Evolutionary conservation across 306 rosid genomes (phyloP).

Genomic region (Canavalia gladiata): DNA sequence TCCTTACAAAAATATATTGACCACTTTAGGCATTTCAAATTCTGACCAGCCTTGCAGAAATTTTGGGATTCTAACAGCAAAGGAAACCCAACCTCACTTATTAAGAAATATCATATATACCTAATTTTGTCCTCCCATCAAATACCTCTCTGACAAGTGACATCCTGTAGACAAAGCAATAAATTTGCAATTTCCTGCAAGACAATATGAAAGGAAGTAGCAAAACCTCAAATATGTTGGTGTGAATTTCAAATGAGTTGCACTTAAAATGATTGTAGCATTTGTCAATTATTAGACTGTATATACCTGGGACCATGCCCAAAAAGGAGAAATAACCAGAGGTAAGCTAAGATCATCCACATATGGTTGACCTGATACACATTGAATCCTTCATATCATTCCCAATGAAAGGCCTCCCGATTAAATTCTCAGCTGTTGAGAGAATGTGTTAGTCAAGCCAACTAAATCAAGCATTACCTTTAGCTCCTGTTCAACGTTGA

Average conservation of each 20-base stretch:
- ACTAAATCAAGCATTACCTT: not conserved
- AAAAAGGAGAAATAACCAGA: not conserved
- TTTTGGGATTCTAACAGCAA: not conserved
- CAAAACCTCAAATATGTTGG: not conserved
- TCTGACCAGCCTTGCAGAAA: too few relatives aligned
- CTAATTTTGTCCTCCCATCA: not conserved
- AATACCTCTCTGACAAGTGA: not conserved
- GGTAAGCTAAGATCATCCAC: not conserved
- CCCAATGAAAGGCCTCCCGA: not conserved
- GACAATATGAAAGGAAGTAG: not conserved
- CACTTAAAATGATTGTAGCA: not conserved
- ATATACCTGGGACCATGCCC: not conserved
- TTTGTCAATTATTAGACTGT: not conserved
- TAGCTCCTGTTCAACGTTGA: not conserved
- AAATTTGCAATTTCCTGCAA: not conserved
- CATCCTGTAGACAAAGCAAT: not conserved
- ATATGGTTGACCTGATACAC: not conserved
- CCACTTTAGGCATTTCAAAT: too few relatives aligned
- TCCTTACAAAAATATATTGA: too few relatives aligned
- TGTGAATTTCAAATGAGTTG: not conserved
- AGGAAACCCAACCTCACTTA: not conserved
- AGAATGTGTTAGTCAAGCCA: not conserved
- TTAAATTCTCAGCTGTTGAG: not conserved
- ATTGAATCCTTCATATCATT: not conserved
- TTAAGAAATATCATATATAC: not conserved